Evolutionary conservation across 73 alveolate species (phyloP), one percentile per base, ranked within the genome.

Genomic region (Urostyla sp.): DNA sequence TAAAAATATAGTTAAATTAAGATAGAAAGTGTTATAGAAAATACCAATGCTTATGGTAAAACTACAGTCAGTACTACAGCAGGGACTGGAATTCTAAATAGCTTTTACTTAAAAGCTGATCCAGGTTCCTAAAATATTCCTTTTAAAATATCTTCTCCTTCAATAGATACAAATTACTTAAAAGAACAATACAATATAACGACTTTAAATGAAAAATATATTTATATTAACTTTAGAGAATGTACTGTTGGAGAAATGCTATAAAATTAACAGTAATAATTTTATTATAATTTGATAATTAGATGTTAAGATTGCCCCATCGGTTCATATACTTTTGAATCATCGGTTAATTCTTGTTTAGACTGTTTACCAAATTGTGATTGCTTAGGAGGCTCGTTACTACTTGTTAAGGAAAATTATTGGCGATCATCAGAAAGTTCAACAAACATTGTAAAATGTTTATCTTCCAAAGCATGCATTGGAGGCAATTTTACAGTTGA

Each of bases 351-450:
- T 2, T 46, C 37, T 15, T 63, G 79, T 60, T n/a, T 20, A 6
- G 45, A 38, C 1, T 63, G 79, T 63, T 60, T 60, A 38, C 36
- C n/a, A 1, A 8, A 69, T 26, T 1, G 63, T 24, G 83, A 69
- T 7, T 77, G 88, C 34, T 53, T 31, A 11, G 88, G 88, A 60
- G 88, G 88, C 6, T 16, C 21, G 50, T 2, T 16, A 50, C n/a
- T 77, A 0, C 16, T 20, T 38, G 67, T 67, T 0, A 63, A 61
- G 38, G 38, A 55, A 11, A 82, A 82, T n/a, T 46, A 37, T 37
- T 77, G 88, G 82, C 58, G 81, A 60, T 23, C 73, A 0, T 13
- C 63, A 1, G 13, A 20, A 0, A 10, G 4, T 20, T 50, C 82
- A 5, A 67, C 54, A 0, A 37, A 16, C 0, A 48, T 69, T 3